phyloP scores from a whole-genome alignment of 1,284 basidiomycete species.

The Laetiporus sulphureus region DNA sequence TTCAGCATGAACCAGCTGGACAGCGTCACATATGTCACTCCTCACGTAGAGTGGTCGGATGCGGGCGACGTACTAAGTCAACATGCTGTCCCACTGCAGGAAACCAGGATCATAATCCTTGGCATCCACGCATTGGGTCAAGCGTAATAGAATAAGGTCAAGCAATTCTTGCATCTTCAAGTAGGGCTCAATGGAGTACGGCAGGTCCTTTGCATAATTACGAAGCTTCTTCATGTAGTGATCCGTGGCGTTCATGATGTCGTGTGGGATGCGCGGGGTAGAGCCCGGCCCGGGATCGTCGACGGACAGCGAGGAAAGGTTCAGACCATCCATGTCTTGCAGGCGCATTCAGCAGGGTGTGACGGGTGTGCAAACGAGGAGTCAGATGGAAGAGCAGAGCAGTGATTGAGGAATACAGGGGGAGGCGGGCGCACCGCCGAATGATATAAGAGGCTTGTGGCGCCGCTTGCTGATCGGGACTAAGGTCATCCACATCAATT shows the following conservation, averaged over 20 bases:
- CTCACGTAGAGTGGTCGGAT: slow-evolving; percentile 8
- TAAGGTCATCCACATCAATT: too few species aligned
- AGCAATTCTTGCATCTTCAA: slow-evolving; percentile 77
- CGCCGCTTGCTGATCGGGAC: neutral
- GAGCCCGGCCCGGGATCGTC: slow-evolving; percentile 30
- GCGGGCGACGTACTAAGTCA: slow-evolving; percentile 53
- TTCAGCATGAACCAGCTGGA: slow-evolving; percentile 76
- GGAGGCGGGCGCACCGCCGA: neutral
- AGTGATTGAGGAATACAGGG: neutral
- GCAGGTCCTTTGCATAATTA: slow-evolving; percentile 57
- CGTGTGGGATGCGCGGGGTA: slow-evolving; percentile 24
- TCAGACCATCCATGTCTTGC: slow-evolving; percentile 40
- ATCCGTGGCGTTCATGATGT: slow-evolving; percentile 34
- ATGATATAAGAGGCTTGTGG: slow-evolving; percentile 1
- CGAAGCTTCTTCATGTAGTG: slow-evolving; percentile 50
- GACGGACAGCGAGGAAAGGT: slow-evolving; percentile 39
- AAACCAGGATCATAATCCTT: slow-evolving; percentile 78
- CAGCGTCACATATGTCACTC: slow-evolving; percentile 4
- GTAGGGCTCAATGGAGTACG: slow-evolving; percentile 79
- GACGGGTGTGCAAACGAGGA: neutral
- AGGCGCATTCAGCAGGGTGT: slow-evolving; percentile 6
- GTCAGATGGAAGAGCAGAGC: neutral
- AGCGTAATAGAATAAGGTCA: slow-evolving; percentile 67
- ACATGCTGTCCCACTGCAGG: slow-evolving; percentile 72
- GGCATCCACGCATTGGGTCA: slow-evolving; percentile 71